phyloP scores from a whole-genome alignment of 148 eudicot genomes.

The Rhododendron mucronatum region DNA sequence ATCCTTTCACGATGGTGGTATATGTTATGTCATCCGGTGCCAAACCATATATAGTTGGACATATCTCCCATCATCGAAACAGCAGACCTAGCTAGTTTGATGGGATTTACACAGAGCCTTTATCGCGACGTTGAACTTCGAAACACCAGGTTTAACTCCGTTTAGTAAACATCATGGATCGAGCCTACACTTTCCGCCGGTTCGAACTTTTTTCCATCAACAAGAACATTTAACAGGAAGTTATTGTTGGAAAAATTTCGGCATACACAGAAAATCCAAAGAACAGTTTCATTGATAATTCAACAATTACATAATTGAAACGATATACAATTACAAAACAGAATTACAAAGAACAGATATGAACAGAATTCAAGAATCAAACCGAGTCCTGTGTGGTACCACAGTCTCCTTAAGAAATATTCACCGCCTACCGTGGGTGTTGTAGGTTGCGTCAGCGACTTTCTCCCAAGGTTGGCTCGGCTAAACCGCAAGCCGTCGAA shows the following conservation, averaged over 20 bases:
- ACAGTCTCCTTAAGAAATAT: too few species aligned
- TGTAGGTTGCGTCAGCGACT: too few species aligned
- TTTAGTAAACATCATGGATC: conserved; percentile 50
- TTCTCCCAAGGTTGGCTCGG: too few species aligned
- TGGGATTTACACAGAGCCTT: conserved; percentile 85
- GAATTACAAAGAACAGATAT: too few species aligned
- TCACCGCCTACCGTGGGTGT: too few species aligned
- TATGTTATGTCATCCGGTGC: conserved; percentile 78
- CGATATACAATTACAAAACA: too few species aligned
- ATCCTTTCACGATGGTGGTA: conserved; percentile 87
- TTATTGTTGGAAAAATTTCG: conserved; percentile 16
- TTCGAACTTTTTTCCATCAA: conserved; percentile 74
- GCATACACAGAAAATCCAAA: too few species aligned
- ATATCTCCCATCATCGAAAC: conserved; percentile 91
- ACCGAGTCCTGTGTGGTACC: too few species aligned
- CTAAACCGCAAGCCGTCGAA: too few species aligned
- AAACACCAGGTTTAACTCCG: conserved; percentile 65
- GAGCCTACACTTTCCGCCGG: conserved; percentile 57
- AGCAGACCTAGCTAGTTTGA: conserved; percentile 73
- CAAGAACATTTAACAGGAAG: conserved; percentile 74
- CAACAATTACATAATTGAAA: too few species aligned
- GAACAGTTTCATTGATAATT: too few species aligned
- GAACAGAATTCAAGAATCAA: too few species aligned
- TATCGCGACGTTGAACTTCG: conserved; percentile 75
- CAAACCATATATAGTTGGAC: conserved; percentile 51